phyloP scores from a whole-genome alignment of 2,329 filamentous ascomycete species.

The Colletotrichum limetticola region DNA sequence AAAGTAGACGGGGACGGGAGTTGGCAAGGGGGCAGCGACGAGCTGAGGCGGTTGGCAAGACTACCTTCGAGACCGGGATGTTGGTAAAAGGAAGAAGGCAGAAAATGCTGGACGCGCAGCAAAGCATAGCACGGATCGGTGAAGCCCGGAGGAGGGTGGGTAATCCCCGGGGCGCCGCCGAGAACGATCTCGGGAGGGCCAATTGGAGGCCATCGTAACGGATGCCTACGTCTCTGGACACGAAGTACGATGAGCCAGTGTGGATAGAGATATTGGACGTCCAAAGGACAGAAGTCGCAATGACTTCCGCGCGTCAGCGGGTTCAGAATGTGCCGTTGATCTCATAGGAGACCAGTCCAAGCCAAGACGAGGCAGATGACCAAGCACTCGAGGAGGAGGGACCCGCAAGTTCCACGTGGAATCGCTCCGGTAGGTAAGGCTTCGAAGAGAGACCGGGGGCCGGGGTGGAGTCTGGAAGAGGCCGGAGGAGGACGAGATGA shows the following conservation, averaged over 20 bases:
- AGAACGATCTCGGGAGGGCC: slow-evolving; percentile 2
- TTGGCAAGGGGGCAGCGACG: not conserved
- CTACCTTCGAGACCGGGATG: not conserved
- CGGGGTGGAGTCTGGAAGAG: not conserved
- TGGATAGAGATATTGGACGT: not conserved
- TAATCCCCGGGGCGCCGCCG: not conserved
- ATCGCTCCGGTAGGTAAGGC: not conserved
- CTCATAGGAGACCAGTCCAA: not conserved
- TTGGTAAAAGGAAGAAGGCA: not conserved
- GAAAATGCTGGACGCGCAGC: not conserved
- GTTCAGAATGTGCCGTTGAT: slow-evolving; percentile 1
- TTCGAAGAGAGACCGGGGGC: not conserved
- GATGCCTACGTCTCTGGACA: slow-evolving; percentile 2
- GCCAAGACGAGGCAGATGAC: not conserved
- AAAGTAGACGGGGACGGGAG: not conserved
- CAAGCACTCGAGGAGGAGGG: not conserved
- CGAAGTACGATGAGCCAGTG: slow-evolving; percentile 30
- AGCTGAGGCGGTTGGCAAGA: slow-evolving; percentile 19
- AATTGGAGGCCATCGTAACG: slow-evolving; percentile 9
- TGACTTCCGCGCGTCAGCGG: slow-evolving; percentile 13
- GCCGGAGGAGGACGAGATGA: not conserved
- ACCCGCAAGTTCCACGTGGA: not conserved
- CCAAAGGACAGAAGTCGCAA: not conserved
- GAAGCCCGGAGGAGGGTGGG: slow-evolving; percentile 4
- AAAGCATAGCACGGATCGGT: slow-evolving; percentile 11